Percentiles rank a stretch among this genome's conserved stretches.
These are phyloP conservation scores for Ceratocystis colombiana DNA, from an alignment of 2,329 filamentous ascomycete species.

Conservation along the genomic window DNA sequence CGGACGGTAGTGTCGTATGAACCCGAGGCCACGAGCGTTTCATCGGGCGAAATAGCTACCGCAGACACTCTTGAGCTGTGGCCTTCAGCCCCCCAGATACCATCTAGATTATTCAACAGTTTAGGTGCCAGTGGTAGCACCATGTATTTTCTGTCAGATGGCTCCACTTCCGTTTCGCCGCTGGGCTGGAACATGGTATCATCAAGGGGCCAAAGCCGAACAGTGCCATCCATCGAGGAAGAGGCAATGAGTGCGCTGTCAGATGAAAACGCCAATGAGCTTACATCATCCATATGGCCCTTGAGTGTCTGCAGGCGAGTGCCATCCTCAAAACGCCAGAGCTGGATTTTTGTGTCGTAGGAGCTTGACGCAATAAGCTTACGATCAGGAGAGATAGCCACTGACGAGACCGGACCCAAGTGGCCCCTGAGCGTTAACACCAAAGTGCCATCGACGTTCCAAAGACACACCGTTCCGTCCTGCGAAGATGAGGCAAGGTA, in stretches of 20 bases:
- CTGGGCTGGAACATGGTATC: background rate
- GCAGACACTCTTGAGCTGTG: background rate
- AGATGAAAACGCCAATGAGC: background rate
- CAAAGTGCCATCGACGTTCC: background rate
- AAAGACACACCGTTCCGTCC: constrained; percentile 19
- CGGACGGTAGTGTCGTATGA: too few species aligned
- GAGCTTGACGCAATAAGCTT: background rate
- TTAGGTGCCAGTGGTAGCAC: too few species aligned
- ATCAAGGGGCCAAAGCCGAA: background rate
- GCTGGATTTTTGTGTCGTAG: background rate
- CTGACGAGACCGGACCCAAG: background rate
- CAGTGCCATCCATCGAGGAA: background rate
- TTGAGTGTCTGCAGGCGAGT: background rate
- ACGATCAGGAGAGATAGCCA: background rate
- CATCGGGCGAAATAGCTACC: background rate
- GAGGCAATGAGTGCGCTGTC: background rate
- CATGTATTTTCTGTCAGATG: too few species aligned
- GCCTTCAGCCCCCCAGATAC: background rate
- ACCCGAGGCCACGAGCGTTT: background rate
- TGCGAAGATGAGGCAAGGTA: constrained; percentile 7
- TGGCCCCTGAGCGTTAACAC: background rate
- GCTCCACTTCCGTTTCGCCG: too few species aligned
- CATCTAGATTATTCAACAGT: too few species aligned
- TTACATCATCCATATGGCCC: background rate
- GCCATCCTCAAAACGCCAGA: background rate